These are phyloP conservation scores for Cyamopsis tetragonoloba DNA, from an alignment of 306 rosid genomes.

Conservation along the genomic window DNA sequence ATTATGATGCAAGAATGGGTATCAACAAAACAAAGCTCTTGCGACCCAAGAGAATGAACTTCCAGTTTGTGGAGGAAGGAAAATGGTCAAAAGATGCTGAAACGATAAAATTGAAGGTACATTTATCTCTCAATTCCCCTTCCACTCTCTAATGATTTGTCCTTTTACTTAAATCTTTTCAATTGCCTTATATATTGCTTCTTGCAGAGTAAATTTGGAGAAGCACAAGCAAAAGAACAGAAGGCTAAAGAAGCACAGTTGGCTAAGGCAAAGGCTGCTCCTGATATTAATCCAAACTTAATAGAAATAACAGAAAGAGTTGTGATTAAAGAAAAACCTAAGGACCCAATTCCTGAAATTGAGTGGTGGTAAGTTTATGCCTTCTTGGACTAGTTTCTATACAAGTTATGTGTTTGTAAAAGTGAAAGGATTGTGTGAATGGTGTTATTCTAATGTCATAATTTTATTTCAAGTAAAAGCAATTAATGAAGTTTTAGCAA, in stretches of 20 bases:
- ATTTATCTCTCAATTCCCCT: neutral
- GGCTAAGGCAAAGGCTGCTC: slow-evolving; percentile 96
- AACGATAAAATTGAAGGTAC: slow-evolving; percentile 75
- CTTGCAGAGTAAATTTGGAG: slow-evolving; percentile 87
- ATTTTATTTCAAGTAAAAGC: too few species aligned
- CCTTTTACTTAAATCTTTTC: neutral
- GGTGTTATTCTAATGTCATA: neutral
- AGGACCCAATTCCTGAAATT: slow-evolving; percentile 82
- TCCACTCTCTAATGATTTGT: neutral
- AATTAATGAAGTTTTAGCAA: neutral
- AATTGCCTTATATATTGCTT: slow-evolving; percentile 2
- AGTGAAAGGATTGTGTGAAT: neutral
- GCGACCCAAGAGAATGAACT: slow-evolving; percentile 83
- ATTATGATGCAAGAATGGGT: slow-evolving; percentile 80
- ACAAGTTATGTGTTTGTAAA: neutral
- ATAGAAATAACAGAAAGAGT: slow-evolving; percentile 89
- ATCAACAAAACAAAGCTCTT: slow-evolving; percentile 71
- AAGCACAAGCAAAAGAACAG: slow-evolving; percentile 97
- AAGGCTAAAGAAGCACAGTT: slow-evolving; percentile 88
- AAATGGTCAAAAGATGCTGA: slow-evolving; percentile 96
- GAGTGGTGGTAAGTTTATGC: slow-evolving; percentile 91
- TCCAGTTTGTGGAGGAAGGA: slow-evolving; percentile 91
- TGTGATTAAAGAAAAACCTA: slow-evolving; percentile 69
- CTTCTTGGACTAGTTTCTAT: neutral
- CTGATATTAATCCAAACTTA: slow-evolving; percentile 91